Base-by-base conservation (phyloP, 2,329 filamentous ascomycete genomes). In the Penicillium sp. region DNA sequence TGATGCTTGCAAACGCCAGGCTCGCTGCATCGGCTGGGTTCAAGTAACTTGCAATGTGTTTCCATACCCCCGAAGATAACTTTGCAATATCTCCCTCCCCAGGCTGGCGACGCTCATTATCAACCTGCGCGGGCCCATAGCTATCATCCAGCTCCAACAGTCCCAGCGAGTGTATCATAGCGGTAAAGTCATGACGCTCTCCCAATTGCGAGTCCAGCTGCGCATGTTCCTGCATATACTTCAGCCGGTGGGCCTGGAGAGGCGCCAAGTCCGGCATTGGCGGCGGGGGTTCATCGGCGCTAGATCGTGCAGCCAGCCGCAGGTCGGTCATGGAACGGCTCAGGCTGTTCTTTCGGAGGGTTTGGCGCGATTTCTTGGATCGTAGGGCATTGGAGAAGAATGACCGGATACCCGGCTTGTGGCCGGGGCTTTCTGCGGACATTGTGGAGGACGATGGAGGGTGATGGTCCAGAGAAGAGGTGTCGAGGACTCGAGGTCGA, bases 1-100 rank as follows among this genome's bases (percentile, higher is more conserved):
- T 78, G 67, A 81, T 83, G 67, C 74, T 83, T 26, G 84, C 75
- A 13, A 85, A 72, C 10, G 82, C 79, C 12, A 87, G 78, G 67
- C 77, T 80, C 5, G 84, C 83, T 19, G 76, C 75, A 58, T 85
- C 84, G n/a, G 76, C 70, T 8, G 79, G 79, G 38, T 76, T 69
- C 19, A 86, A 69, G 60, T 77, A 78, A 9, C 68, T 70, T 13
- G 79, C 72, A 42, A 86, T 79, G 4, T 63, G 63, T 8, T 72
- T 69, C 85, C 85, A 87, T 3, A 85, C 62, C 3, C 73, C 70
- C 1, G 75, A 64, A 4, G 83, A 72, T 15, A 87, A 70, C 45
- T 77, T 81, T 0, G 78, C 78, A 37, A 86, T 76, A 17, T 80
- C 70, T 7, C 67, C 66, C 57, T 85, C 82, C 8, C 68, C 79